These are phyloP conservation scores for Tephrocybe sp. DNA, from an alignment of 768 basidiomycete species.

Conservation along the genomic window DNA sequence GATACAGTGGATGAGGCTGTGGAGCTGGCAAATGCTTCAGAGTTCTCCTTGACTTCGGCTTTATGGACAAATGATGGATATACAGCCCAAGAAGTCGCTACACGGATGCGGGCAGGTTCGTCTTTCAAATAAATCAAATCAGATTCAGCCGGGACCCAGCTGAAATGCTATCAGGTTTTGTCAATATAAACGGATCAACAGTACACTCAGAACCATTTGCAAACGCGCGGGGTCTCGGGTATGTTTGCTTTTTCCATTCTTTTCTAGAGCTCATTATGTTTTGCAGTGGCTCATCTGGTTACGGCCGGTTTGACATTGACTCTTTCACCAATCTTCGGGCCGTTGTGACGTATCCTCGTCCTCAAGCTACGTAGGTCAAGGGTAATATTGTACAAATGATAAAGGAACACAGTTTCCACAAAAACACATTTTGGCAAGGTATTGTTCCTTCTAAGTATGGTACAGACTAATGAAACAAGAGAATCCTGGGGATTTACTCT, in stretches of 20 bases:
- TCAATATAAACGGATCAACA: slow-evolving; percentile 55
- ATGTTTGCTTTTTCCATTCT: slow-evolving; percentile 19
- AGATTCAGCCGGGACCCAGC: too few relatives aligned
- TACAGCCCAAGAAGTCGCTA: slow-evolving; percentile 42
- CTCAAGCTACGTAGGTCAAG: too few relatives aligned
- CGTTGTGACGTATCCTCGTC: slow-evolving; percentile 39
- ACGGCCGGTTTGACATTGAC: slow-evolving; percentile 51
- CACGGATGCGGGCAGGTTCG: slow-evolving; percentile 45
- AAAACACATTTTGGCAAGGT: too few relatives aligned
- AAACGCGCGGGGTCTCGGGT: slow-evolving; percentile 46
- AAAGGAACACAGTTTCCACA: too few relatives aligned
- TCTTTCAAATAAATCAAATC: not conserved
- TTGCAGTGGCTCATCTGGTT: slow-evolving; percentile 43
- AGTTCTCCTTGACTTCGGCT: slow-evolving; percentile 48
- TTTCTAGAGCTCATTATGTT: not conserved
- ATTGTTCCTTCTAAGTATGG: not conserved
- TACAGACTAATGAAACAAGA: not conserved
- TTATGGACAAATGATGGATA: slow-evolving; percentile 51
- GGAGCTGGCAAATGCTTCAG: slow-evolving; percentile 50
- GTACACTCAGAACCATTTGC: slow-evolving; percentile 40
- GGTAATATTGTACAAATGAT: too few relatives aligned
- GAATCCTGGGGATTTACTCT: slow-evolving; percentile 12
- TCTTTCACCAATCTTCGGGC: slow-evolving; percentile 47
- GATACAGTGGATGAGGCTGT: slow-evolving; percentile 41
- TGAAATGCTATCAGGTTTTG: slow-evolving; percentile 34